Conservation (phyloP, 116 monocot species). For the Thalassia testudinum region DNA sequence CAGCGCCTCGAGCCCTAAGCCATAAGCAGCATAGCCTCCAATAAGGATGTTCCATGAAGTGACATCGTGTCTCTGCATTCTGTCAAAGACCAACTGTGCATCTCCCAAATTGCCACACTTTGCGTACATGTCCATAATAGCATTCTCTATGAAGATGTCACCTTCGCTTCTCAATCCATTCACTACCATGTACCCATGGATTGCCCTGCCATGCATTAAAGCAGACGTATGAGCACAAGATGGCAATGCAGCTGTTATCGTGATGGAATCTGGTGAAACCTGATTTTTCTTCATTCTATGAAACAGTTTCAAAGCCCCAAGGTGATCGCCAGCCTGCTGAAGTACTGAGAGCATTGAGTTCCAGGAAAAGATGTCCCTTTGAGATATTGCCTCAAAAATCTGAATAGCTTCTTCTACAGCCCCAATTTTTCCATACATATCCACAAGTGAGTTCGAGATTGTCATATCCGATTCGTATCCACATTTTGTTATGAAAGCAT, state of each 20-base stretch:
- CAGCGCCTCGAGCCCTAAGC: slow-evolving; percentile 25
- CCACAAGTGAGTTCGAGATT: slow-evolving; percentile 32
- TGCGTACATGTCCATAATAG: slow-evolving; percentile 68
- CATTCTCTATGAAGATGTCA: slow-evolving; percentile 39
- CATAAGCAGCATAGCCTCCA: slow-evolving; percentile 41
- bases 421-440: slow-evolving; percentile 49
- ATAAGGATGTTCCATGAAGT: slow-evolving; percentile 86
- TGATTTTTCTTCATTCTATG: slow-evolving; percentile 19
- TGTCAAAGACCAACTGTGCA: slow-evolving; percentile 29
- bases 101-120: slow-evolving; percentile 43
- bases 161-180: slow-evolving; percentile 14
- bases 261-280: slow-evolving; percentile 27
- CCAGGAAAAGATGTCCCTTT: slow-evolving; percentile 48
- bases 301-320: slow-evolving; percentile 17
- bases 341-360: slow-evolving; percentile 35
- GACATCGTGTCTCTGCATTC: slow-evolving; percentile 20
- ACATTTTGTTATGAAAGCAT: slow-evolving; percentile 19
- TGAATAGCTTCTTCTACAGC: slow-evolving; percentile 18
- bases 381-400: slow-evolving; percentile 30
- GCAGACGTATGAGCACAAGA: slow-evolving; percentile 46
- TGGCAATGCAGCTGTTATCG: slow-evolving; percentile 33
- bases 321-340: slow-evolving; percentile 21
- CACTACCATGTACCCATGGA: slow-evolving; percentile 32
- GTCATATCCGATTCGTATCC: slow-evolving; percentile 11
- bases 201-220: slow-evolving; percentile 29